Conservation (phyloP, 2,329 filamentous ascomycete species). For the Thielaviopsis euricoi region DNA sequence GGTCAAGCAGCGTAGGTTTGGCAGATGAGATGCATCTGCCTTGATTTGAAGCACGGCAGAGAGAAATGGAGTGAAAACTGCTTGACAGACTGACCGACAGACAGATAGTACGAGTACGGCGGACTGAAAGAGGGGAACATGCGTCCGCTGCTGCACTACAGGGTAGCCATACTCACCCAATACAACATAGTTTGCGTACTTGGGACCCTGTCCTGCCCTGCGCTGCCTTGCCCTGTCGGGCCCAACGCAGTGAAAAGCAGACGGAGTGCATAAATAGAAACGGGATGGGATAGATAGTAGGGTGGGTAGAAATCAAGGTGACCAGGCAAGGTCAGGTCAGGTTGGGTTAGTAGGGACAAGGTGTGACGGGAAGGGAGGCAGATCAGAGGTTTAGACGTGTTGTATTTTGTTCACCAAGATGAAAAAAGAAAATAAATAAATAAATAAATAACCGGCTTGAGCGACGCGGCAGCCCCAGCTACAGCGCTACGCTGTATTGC, state of each 20-base stretch:
- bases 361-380: neutral
- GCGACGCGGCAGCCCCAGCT: too few species aligned
- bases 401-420: too few species aligned
- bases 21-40: neutral
- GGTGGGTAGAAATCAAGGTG: too few species aligned
- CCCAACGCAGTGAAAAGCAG: too few species aligned
- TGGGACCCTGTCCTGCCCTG: too few species aligned
- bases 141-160: neutral
- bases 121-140: neutral
- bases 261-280: too few species aligned
- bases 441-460: neutral
- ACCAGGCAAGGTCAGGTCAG: neutral
- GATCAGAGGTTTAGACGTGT: neutral
- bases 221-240: too few species aligned
- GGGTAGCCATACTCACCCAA: neutral
- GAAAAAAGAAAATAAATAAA: too few species aligned
- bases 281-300: too few species aligned
- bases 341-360: neutral
- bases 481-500: too few species aligned
- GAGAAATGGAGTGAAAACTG: neutral
- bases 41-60: neutral
- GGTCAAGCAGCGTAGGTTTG: neutral
- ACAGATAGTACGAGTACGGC: neutral
- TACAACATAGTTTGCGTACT: neutral
- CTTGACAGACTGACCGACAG: too few species aligned